Evolutionary conservation across 148 eudicot species (phyloP).

Genomic region (Cornus florida): DNA sequence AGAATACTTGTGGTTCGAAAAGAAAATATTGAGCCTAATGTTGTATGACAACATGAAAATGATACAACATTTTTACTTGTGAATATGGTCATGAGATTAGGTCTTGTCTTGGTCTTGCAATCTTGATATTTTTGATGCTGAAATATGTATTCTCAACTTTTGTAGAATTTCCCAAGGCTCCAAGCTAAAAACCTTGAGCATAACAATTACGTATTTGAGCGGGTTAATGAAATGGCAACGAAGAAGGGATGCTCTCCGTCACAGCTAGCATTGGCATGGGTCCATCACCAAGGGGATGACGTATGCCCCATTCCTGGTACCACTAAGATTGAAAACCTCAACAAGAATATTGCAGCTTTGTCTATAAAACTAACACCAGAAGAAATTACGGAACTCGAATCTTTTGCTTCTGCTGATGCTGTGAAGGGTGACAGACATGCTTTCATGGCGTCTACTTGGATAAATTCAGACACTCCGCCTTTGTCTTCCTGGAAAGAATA

Average conservation of each 20-base stretch:
- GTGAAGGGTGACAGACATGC: neutral
- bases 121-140: neutral
- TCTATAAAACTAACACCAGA: neutral
- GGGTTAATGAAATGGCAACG: neutral
- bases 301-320: slow-evolving; percentile 3
- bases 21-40: neutral
- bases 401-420: neutral
- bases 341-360: neutral
- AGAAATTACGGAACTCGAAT: neutral
- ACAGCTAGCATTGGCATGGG: slow-evolving; percentile 7
- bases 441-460: neutral
- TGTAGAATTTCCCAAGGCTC: neutral
- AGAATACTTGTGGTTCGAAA: no score
- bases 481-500: neutral
- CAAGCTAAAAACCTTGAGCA: neutral
- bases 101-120: neutral
- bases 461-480: neutral
- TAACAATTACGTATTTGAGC: neutral
- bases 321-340: neutral
- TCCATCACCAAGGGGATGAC: slow-evolving; percentile 7
- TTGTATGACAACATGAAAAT: neutral
- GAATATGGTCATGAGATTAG: neutral
- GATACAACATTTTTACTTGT: no score
- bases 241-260: slow-evolving; percentile 1
- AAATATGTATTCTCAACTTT: neutral